A percentile compares a stretch with the other conserved stretches of the same genome.
phyloP scores from a whole-genome alignment of 768 basidiomycete species.

The Boletus subcaerulescens region DNA sequence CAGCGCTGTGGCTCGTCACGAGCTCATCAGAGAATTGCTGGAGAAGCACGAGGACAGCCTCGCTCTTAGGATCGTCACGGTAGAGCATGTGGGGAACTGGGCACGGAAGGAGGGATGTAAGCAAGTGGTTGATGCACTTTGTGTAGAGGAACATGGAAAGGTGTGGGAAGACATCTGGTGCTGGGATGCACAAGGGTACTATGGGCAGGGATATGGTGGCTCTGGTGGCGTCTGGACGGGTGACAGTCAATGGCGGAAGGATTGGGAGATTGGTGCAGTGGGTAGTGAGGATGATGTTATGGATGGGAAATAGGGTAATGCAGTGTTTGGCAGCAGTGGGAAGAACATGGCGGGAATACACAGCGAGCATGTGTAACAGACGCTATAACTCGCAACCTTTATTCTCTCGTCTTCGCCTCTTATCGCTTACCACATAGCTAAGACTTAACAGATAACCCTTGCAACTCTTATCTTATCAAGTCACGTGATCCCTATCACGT shows the following conservation, averaged over 20 bases:
- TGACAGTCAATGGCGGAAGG: conserved; percentile 15
- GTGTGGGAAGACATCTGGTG: conserved; percentile 62
- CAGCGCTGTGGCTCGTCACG: conserved; percentile 11
- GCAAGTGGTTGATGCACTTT: conserved; percentile 55
- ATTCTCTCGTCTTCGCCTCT: too few species aligned
- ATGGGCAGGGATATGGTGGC: conserved; percentile 49
- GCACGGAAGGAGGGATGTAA: conserved; percentile 60
- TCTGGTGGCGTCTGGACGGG: conserved; percentile 10
- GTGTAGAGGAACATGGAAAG: conserved; percentile 69
- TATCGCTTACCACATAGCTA: too few species aligned
- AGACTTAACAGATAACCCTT: too few species aligned
- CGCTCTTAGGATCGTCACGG: conserved; percentile 21
- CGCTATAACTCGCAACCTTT: too few species aligned
- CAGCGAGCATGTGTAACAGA: conserved; percentile 34
- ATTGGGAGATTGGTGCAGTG: conserved; percentile 31
- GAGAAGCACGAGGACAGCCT: conserved; percentile 10
- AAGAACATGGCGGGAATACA: conserved; percentile 25
- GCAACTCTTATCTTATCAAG: too few species aligned
- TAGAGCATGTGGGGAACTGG: conserved; percentile 25
- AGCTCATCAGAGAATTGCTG: conserved; percentile 16
- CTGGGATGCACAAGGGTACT: conserved; percentile 66
- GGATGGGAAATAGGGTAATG: conserved; percentile 36
- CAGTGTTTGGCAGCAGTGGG: conserved; percentile 26
- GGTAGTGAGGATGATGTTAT: conserved; percentile 35
- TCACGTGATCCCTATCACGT: too few species aligned